These are phyloP conservation scores for Trichoderma orchidacearum DNA, from an alignment of 495 filamentous ascomycete species.

Conservation along the genomic window DNA sequence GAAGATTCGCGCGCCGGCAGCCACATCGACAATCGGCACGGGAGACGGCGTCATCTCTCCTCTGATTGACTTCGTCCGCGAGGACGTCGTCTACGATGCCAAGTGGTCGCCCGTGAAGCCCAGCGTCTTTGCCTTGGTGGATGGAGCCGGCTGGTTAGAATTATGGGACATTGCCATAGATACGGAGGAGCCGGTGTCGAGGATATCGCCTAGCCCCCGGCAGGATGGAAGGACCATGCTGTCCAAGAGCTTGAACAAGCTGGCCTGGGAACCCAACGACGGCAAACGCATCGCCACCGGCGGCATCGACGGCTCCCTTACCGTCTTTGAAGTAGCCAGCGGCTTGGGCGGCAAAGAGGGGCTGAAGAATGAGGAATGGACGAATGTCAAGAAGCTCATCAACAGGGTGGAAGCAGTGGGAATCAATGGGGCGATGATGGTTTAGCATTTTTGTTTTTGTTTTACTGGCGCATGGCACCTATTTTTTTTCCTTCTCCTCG, in stretches of 20 bases:
- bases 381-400: conserved; percentile 73
- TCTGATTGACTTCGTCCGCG: conserved; percentile 75
- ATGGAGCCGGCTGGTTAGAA: conserved; percentile 85
- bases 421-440: conserved; percentile 17
- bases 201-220: conserved; percentile 50
- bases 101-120: conserved; percentile 86
- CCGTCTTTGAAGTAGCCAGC: conserved; percentile 83
- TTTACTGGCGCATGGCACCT: neutral
- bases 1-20: conserved; percentile 73
- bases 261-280: conserved; percentile 85
- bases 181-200: conserved; percentile 77
- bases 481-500: neutral
- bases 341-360: conserved; percentile 70
- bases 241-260: conserved; percentile 75
- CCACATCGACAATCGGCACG: conserved; percentile 39
- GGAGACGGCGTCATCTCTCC: conserved; percentile 47
- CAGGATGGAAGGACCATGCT: conserved; percentile 45
- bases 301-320: conserved; percentile 78
- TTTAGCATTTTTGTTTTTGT: conserved; percentile 6
- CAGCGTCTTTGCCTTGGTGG: conserved; percentile 84
- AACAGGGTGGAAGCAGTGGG: conserved; percentile 45
- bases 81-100: conserved; percentile 94
- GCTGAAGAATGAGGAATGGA: conserved; percentile 79
- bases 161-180: conserved; percentile 91
- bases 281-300: conserved; percentile 78